A percentile compares a stretch with the other conserved stretches of the same genome.
Conservation (phyloP, 768 basidiomycete species). For the Mycena filopes region DNA sequence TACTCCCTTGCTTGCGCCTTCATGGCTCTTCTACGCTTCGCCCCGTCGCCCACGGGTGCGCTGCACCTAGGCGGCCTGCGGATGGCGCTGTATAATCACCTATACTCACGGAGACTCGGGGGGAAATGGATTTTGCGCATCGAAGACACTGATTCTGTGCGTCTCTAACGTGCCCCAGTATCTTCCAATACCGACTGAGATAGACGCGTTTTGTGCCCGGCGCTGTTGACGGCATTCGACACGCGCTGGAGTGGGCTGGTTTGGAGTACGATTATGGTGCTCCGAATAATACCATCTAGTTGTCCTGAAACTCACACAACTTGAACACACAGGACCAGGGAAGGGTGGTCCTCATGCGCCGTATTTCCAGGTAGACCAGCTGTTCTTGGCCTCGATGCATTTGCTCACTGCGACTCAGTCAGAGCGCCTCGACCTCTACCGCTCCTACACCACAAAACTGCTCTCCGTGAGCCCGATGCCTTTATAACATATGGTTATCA, state of each 20-base stretch:
- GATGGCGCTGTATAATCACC: conserved; percentile 93
- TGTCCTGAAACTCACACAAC: conserved; percentile 6
- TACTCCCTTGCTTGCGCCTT: too few relatives aligned
- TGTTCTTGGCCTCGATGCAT: conserved; percentile 2
- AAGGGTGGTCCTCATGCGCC: conserved; percentile 79
- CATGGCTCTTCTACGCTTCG: conserved; percentile 86
- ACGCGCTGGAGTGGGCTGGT: conserved; percentile 89
- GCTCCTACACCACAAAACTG: conserved; percentile 74
- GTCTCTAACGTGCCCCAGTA: not conserved
- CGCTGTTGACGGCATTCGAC: conserved; percentile 83
- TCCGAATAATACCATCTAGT: not conserved
- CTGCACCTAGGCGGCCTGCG: conserved; percentile 95
- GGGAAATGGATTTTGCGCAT: conserved; percentile 94
- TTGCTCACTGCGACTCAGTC: conserved; percentile 63
- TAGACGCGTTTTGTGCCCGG: conserved; percentile 86
- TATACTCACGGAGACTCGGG: conserved; percentile 81
- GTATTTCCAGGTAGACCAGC: conserved; percentile 79
- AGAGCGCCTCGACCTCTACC: conserved; percentile 88
- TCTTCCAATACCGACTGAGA: not conserved
- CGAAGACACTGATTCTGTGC: conserved; percentile 94
- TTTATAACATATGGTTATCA: not conserved
- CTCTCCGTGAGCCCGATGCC: conserved; percentile 66
- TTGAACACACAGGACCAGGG: conserved; percentile 80
- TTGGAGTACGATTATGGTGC: conserved; percentile 91
- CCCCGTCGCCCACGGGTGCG: conserved; percentile 95